Percentiles rank a stretch among this genome's conserved stretches.
Conservation (phyloP, 1,284 basidiomycete species). For the Moniliophthora roreri region DNA sequence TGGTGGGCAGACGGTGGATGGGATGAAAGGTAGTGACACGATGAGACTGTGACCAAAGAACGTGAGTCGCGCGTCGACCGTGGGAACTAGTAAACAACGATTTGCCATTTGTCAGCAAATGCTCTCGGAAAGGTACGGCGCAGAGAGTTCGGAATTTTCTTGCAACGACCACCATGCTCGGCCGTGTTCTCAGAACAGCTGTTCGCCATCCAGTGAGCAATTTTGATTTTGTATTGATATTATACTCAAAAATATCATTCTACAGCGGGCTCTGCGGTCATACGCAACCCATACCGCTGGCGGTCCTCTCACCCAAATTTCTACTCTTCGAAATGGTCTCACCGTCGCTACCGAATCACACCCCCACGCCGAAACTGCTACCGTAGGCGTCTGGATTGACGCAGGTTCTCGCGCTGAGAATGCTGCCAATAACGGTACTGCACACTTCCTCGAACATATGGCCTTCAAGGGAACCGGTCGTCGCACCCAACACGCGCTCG, state of each 20-base stretch:
- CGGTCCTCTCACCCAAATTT: slow-evolving; percentile 82
- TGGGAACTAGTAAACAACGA: too few species aligned
- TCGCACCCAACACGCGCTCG: slow-evolving; percentile 89
- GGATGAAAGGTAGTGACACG: background rate
- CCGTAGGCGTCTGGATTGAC: slow-evolving; percentile 99
- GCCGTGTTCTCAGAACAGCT: slow-evolving; percentile 59
- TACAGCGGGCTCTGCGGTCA: slow-evolving; percentile 39
- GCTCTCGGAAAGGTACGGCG: slow-evolving; percentile 9
- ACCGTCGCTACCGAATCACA: slow-evolving; percentile 94
- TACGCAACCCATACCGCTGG: slow-evolving; percentile 47
- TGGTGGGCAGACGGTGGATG: slow-evolving; percentile 31
- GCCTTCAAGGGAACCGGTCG: slow-evolving; percentile 93
- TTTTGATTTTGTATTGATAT: background rate
- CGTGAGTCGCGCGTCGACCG: background rate
- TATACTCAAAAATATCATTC: slow-evolving; percentile 1
- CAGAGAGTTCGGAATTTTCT: background rate
- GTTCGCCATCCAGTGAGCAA: slow-evolving; percentile 53
- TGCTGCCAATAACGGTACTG: slow-evolving; percentile 91
- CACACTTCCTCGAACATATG: slow-evolving; percentile 99
- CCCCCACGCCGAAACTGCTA: slow-evolving; percentile 94
- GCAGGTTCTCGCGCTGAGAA: slow-evolving; percentile 97
- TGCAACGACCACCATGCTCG: slow-evolving; percentile 49
- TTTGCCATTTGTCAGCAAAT: too few species aligned
- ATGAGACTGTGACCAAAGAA: too few species aligned
- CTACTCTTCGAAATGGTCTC: slow-evolving; percentile 88